phyloP scores from a whole-genome alignment of 305 asterid genomes.

The Fraxinus nigra region DNA sequence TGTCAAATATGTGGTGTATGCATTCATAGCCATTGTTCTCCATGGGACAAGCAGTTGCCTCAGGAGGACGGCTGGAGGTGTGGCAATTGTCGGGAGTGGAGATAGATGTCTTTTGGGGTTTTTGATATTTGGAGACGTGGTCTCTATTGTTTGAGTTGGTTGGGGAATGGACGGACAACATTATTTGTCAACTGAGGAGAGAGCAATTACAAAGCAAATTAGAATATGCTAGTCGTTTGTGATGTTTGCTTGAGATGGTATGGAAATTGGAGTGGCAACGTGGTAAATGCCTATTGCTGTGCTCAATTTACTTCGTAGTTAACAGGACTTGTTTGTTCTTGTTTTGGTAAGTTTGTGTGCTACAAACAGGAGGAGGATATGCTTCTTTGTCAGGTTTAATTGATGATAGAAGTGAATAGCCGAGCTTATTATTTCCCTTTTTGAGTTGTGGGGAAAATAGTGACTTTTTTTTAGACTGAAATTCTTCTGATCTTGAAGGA shows the following conservation, averaged over 20 bases:
- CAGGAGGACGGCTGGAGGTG: conserved; percentile 68
- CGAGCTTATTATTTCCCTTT: background rate
- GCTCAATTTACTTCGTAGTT: background rate
- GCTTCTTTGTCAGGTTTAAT: conserved; percentile 4
- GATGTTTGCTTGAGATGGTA: conserved; percentile 14
- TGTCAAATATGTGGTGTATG: conserved; percentile 65
- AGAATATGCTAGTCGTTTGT: conserved; percentile 3
- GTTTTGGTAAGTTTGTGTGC: background rate
- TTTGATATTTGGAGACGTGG: background rate
- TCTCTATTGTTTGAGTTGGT: background rate
- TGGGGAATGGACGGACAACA: background rate
- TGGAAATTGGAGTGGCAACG: background rate
- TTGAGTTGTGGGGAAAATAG: background rate
- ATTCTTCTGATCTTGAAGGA: conserved; percentile 22
- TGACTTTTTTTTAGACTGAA: background rate
- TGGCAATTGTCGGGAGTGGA: conserved; percentile 79
- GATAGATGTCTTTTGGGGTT: conserved; percentile 29
- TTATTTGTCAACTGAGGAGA: background rate
- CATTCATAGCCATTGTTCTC: conserved; percentile 77
- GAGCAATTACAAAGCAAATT: background rate
- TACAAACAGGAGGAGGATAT: background rate
- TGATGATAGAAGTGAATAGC: conserved; percentile 6
- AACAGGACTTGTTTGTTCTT: background rate
- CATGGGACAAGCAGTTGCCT: conserved; percentile 58
- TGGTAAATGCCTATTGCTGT: background rate